Evolutionary conservation across 2,329 filamentous ascomycete genomes (phyloP).

Genomic region (Botrytis sinoallii): DNA sequence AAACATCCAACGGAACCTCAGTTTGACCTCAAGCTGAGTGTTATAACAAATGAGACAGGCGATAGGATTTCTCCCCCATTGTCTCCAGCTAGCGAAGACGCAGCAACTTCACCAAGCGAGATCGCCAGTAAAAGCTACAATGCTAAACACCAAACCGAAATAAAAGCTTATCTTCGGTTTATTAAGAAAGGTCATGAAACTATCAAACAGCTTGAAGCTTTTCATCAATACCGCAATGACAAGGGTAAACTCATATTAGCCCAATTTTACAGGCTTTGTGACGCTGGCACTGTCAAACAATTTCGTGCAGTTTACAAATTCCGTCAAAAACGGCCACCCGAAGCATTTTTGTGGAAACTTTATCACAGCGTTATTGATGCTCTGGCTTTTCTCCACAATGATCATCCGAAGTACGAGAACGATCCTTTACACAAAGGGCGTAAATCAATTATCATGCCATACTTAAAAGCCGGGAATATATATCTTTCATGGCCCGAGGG

Average conservation of each 20-base stretch:
- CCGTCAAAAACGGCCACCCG: background rate
- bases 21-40: background rate
- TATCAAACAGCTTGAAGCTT: constrained; percentile 6
- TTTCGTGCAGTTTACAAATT: background rate
- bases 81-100: background rate
- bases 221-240: background rate
- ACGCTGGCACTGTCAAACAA: constrained; percentile 6
- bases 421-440: background rate
- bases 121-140: background rate
- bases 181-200: constrained; percentile 7
- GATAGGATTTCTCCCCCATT: background rate
- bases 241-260: background rate
- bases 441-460: background rate
- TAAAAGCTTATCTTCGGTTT: background rate
- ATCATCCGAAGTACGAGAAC: constrained; percentile 9
- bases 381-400: constrained; percentile 14
- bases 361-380: background rate
- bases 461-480: background rate
- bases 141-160: constrained; percentile 2
- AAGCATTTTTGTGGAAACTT: constrained; percentile 7
- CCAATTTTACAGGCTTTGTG: constrained; percentile 1
- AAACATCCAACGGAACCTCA: background rate
- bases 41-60: background rate
- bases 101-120: background rate
- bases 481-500: background rate